Evolutionary conservation across 2,329 filamentous ascomycete species (phyloP).

Genomic region (Volutella citrinella): DNA sequence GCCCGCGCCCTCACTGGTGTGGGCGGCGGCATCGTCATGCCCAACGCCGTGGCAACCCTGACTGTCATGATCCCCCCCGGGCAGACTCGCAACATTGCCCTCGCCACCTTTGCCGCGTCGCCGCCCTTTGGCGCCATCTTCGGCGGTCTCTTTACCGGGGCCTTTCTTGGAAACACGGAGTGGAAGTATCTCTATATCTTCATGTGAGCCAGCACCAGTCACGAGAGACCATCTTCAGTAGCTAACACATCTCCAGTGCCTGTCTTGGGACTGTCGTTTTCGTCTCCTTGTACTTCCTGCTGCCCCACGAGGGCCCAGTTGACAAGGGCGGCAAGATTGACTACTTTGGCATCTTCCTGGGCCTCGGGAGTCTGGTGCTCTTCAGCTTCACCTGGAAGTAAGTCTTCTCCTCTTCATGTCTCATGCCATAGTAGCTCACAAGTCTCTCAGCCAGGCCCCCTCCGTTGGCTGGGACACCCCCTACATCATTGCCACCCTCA

Average conservation of each 20-base stretch:
- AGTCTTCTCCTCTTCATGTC: slow-evolving; percentile 2
- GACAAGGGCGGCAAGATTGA: slow-evolving; percentile 25
- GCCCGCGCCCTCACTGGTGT: slow-evolving; percentile 44
- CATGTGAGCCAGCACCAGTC: no score
- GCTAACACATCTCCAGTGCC: slow-evolving; percentile 6
- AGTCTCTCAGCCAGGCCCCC: slow-evolving; percentile 36
- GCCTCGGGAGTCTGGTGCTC: slow-evolving; percentile 37
- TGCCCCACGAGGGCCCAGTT: slow-evolving; percentile 17
- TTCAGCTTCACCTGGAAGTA: slow-evolving; percentile 53
- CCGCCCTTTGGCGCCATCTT: slow-evolving; percentile 45
- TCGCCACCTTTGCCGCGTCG: slow-evolving; percentile 45
- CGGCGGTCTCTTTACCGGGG: slow-evolving; percentile 38
- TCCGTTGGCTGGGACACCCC: slow-evolving; percentile 42
- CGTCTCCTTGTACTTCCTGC: slow-evolving; percentile 6
- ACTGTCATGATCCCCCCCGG: slow-evolving; percentile 46
- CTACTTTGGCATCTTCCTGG: slow-evolving; percentile 38
- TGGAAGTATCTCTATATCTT: slow-evolving; percentile 42
- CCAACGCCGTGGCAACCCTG: slow-evolving; percentile 50
- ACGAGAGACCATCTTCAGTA: no score
- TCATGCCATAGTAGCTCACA: no score
- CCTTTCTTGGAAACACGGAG: slow-evolving; percentile 26
- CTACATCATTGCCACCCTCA: slow-evolving; percentile 38
- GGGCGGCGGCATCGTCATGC: slow-evolving; percentile 49
- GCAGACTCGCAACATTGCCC: slow-evolving; percentile 38
- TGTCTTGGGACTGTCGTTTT: slow-evolving; percentile 8